phyloP scores from a whole-genome alignment of 2,329 filamentous ascomycete species.

The Colletotrichum noveboracense region DNA sequence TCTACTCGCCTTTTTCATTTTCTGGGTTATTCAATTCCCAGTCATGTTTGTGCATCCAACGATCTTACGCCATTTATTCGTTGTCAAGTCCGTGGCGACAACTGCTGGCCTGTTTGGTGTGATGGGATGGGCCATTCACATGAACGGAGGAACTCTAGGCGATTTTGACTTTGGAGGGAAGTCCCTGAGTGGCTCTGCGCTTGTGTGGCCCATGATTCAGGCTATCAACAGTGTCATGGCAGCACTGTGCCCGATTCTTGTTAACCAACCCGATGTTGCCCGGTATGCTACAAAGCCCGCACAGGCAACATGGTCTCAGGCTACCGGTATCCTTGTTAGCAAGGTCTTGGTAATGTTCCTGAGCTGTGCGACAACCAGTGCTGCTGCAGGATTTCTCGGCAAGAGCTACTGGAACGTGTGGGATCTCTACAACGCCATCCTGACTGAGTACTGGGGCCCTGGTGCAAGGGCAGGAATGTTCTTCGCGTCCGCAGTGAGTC shows the following conservation, averaged over 20 bases:
- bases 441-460: slow-evolving; percentile 41
- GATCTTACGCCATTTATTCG: slow-evolving; percentile 51
- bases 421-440: slow-evolving; percentile 45
- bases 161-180: slow-evolving; percentile 19
- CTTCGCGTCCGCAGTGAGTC: slow-evolving; percentile 32
- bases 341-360: slow-evolving; percentile 43
- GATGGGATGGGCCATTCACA: slow-evolving; percentile 59
- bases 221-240: slow-evolving; percentile 47
- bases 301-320: slow-evolving; percentile 34
- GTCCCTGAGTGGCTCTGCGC: slow-evolving; percentile 23
- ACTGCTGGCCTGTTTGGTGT: slow-evolving; percentile 40
- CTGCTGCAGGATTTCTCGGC: slow-evolving; percentile 35
- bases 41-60: slow-evolving; percentile 53
- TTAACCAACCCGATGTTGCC: slow-evolving; percentile 47
- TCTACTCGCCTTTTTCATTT: slow-evolving; percentile 59
- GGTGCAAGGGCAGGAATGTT: slow-evolving; percentile 43
- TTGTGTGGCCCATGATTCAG: slow-evolving; percentile 42
- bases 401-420: slow-evolving; percentile 48
- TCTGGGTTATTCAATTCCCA: slow-evolving; percentile 58
- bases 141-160: slow-evolving; percentile 40
- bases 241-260: slow-evolving; percentile 35
- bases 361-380: slow-evolving; percentile 42
- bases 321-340: slow-evolving; percentile 17
- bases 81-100: slow-evolving; percentile 45
- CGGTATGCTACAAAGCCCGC: slow-evolving; percentile 34